Conservation (phyloP, 352 stramenopile genomes). For the Globisporangium splendens region DNA sequence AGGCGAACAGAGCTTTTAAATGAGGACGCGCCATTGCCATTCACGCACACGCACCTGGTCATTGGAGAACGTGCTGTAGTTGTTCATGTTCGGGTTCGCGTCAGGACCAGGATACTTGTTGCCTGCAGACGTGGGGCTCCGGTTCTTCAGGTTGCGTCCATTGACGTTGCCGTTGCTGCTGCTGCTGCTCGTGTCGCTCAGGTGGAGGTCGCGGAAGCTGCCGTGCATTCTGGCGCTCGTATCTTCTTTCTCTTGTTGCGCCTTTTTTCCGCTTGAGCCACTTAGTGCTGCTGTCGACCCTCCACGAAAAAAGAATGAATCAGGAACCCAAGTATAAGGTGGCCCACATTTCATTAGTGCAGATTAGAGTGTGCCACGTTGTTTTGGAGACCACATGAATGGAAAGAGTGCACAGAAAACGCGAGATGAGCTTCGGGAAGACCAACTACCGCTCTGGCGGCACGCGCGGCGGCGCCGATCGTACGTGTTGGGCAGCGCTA, state of each 20-base stretch:
- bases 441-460: slow-evolving; percentile 85
- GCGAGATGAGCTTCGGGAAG: slow-evolving; percentile 76
- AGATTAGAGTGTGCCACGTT: too few species aligned
- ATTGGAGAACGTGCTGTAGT: slow-evolving; percentile 68
- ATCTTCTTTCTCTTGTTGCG: background rate
- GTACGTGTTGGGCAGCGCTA: slow-evolving; percentile 30
- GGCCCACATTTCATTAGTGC: background rate
- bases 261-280: background rate
- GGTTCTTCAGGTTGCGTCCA: slow-evolving; percentile 17
- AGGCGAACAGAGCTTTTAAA: too few species aligned
- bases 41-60: slow-evolving; percentile 41
- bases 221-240: slow-evolving; percentile 24
- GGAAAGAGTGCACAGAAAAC: too few species aligned
- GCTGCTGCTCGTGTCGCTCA: slow-evolving; percentile 7
- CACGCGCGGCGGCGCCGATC: slow-evolving; percentile 82
- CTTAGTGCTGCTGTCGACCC: background rate
- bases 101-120: slow-evolving; percentile 17
- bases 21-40: background rate
- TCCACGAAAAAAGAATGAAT: slow-evolving; percentile 14
- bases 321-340: background rate
- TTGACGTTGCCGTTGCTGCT: slow-evolving; percentile 9
- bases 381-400: too few species aligned
- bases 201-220: slow-evolving; percentile 28
- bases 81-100: slow-evolving; percentile 31
- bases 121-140: slow-evolving; percentile 14